Conservation (phyloP, 768 basidiomycete species). For the Pulveroboletus frians region DNA sequence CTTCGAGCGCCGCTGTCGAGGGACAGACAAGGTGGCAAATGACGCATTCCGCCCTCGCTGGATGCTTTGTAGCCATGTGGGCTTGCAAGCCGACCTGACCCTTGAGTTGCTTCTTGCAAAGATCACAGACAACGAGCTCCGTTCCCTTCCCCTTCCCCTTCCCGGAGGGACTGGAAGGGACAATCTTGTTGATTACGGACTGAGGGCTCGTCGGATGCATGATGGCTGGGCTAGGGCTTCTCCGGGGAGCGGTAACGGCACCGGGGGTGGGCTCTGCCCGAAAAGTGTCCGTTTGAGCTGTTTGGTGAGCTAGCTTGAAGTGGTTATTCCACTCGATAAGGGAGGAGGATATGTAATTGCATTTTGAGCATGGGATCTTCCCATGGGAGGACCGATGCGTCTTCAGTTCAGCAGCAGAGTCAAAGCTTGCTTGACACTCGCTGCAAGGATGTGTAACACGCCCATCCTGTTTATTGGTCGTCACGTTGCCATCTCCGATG, state of each 20-base stretch:
- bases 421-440: constrained; percentile 18
- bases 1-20: constrained; percentile 21
- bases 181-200: constrained; percentile 6
- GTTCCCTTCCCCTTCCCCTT: constrained; percentile 5
- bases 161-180: not conserved
- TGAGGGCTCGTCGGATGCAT: constrained; percentile 17
- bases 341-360: constrained; percentile 15
- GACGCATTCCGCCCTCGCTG: constrained; percentile 15
- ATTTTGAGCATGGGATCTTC: constrained; percentile 24
- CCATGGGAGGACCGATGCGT: constrained; percentile 17
- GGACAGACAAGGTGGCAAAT: constrained; percentile 23
- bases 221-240: constrained; percentile 14
- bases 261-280: constrained; percentile 9
- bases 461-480: not conserved
- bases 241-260: not conserved
- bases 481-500: not conserved
- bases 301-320: constrained; percentile 20
- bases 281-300: not conserved
- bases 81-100: constrained; percentile 18
- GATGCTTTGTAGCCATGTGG: constrained; percentile 24
- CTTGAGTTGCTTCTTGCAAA: constrained; percentile 23
- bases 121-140: constrained; percentile 11
- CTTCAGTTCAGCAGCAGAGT: constrained; percentile 16
- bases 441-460: constrained; percentile 12
- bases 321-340: constrained; percentile 27